Percentiles rank a stretch among this genome's conserved stretches.
Conservation (phyloP, 805 yeast genomes). For the Tetrapisispora namnaoensis region DNA sequence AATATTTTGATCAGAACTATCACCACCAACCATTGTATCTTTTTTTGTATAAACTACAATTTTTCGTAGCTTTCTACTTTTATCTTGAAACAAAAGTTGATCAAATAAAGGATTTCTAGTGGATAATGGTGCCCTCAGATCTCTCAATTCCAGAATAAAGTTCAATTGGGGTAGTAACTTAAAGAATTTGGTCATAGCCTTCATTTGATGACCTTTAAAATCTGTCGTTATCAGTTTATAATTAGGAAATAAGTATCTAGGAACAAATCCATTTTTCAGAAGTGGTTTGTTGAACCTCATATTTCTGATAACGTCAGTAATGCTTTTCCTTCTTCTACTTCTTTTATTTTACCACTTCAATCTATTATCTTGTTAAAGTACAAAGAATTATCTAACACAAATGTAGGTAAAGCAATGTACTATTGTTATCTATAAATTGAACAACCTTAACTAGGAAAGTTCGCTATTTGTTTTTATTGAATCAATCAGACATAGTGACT, state of each 20-base stretch:
- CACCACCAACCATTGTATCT: constrained; percentile 40
- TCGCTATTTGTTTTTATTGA: too few relatives aligned
- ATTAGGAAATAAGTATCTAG: constrained; percentile 64
- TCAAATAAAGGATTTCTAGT: constrained; percentile 77
- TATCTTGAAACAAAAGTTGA: constrained; percentile 39
- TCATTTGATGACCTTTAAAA: constrained; percentile 85
- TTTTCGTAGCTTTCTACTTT: constrained; percentile 26
- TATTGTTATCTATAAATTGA: too few relatives aligned
- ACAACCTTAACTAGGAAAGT: too few relatives aligned
- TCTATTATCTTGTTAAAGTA: not conserved
- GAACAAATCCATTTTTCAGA: constrained; percentile 38
- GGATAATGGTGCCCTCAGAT: constrained; percentile 79
- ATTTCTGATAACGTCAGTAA: too few relatives aligned
- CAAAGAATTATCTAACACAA: too few relatives aligned
- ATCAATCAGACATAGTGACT: not conserved
- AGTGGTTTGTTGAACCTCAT: not conserved
- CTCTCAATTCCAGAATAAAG: constrained; percentile 74
- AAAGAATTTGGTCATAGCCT: constrained; percentile 59
- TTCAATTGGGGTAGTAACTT: constrained; percentile 72
- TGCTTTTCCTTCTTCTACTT: too few relatives aligned
- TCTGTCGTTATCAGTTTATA: constrained; percentile 63
- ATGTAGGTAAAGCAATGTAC: too few relatives aligned
- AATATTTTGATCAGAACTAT: constrained; percentile 3
- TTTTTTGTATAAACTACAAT: constrained; percentile 63
- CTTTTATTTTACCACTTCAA: not conserved